Conservation (phyloP, 2,329 filamentous ascomycete genomes). For the Akanthomyces lecanii region DNA sequence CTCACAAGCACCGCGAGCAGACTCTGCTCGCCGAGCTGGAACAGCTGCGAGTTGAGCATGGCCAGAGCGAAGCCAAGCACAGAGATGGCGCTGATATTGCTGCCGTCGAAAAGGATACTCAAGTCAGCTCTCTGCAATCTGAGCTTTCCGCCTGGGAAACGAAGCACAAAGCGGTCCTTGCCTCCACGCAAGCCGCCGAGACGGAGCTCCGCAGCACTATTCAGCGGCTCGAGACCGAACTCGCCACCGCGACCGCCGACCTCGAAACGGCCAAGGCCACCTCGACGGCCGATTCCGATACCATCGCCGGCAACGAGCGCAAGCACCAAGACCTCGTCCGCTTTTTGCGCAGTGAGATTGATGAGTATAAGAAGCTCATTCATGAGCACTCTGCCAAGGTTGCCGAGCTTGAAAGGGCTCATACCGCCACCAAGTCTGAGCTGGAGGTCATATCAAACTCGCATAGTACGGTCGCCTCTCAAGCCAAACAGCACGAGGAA, state of each 20-base stretch:
- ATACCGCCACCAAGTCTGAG: constrained; percentile 61
- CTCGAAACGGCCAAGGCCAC: constrained; percentile 41
- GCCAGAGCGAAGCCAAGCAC: constrained; percentile 25
- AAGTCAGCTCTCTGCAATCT: constrained; percentile 61
- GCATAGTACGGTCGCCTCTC: constrained; percentile 47
- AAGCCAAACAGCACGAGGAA: constrained; percentile 42
- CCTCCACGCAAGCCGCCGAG: constrained; percentile 69
- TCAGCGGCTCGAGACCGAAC: constrained; percentile 62
- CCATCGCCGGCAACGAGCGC: constrained; percentile 42
- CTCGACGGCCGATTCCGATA: constrained; percentile 37
- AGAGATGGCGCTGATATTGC: constrained; percentile 27
- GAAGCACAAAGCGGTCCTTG: constrained; percentile 68
- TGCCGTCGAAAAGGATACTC: constrained; percentile 26
- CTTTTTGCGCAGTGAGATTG: constrained; percentile 67
- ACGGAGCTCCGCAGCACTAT: constrained; percentile 68
- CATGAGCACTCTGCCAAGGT: constrained; percentile 65
- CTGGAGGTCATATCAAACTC: constrained; percentile 62
- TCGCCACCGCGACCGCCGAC: constrained; percentile 51
- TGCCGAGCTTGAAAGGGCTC: constrained; percentile 67
- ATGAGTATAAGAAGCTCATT: constrained; percentile 74
- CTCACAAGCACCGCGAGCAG: constrained; percentile 68
- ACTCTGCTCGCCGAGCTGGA: constrained; percentile 70
- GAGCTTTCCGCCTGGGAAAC: constrained; percentile 72
- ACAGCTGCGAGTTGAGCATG: constrained; percentile 55
- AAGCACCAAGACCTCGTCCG: constrained; percentile 58